phyloP scores from a whole-genome alignment of 768 basidiomycete species.

The Termitomyces sp. region DNA sequence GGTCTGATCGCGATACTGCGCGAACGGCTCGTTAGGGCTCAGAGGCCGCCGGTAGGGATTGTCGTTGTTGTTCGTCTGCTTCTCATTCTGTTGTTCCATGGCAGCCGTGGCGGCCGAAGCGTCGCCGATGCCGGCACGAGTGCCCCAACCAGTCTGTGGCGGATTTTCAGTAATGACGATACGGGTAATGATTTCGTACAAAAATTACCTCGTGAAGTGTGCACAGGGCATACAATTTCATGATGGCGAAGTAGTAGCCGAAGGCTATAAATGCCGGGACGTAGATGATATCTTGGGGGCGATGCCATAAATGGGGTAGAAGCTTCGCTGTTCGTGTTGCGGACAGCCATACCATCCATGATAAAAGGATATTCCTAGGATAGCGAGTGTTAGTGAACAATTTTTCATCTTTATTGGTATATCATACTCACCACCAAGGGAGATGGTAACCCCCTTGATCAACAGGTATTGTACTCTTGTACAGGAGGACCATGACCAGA shows the following conservation, averaged over 20 bases:
- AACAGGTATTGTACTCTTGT: slow-evolving; percentile 68
- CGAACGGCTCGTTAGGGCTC: slow-evolving; percentile 12
- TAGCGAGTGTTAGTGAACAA: slow-evolving; percentile 9
- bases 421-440: slow-evolving; percentile 65
- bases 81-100: slow-evolving; percentile 38
- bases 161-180: not conserved
- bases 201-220: slow-evolving; percentile 75
- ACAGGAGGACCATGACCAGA: slow-evolving; percentile 71
- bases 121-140: slow-evolving; percentile 91
- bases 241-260: slow-evolving; percentile 91
- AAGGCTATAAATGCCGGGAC: slow-evolving; percentile 86
- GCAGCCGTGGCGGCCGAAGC: slow-evolving; percentile 72
- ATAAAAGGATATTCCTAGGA: slow-evolving; percentile 60
- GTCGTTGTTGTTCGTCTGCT: slow-evolving; percentile 23
- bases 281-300: slow-evolving; percentile 71
- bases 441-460: slow-evolving; percentile 73
- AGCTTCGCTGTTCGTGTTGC: slow-evolving; percentile 79
- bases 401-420: not conserved
- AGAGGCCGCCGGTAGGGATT: slow-evolving; percentile 20
- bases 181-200: not conserved
- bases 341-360: slow-evolving; percentile 65
- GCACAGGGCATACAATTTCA: slow-evolving; percentile 89
- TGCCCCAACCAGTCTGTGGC: slow-evolving; percentile 85
- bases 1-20: slow-evolving; percentile 25
- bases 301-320: slow-evolving; percentile 73